Base-by-base conservation (phyloP, 345 rosid genomes). In the Salix suchowensis region DNA sequence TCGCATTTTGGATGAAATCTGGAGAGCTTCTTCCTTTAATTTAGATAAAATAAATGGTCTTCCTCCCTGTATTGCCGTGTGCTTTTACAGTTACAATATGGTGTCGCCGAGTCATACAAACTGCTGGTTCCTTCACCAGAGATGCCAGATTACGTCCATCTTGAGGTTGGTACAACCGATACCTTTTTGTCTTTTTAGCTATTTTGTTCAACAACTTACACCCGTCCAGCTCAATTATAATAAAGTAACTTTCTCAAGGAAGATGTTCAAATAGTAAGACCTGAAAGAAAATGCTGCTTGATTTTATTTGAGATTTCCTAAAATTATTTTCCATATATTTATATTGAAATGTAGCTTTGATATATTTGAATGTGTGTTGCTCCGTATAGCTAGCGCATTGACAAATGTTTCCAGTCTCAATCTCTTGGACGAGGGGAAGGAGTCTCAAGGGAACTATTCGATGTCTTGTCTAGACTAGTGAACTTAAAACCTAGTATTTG, bases 101-200 rank as follows among this genome's bases (percentile, higher is more conserved):
- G 92, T 40, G 67, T 64, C 39, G 90, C 90, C 62, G 97, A 91
- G 75, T 90, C 94, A 21, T 90, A 91, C 86, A 90, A 77, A 75
- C 77, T 91, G 67, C 72, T 73, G 61, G 85, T 91, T 65, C 86
- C 94, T 70, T 84, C 88, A 39, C 80, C 67, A 36, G 79, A 75
- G 34, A 85, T 84, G 19, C 86, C 88, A 6, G 79, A 74, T 75
- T 82, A 69, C 83, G 92, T 89, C 32, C 86, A 81, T 67, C 87
- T 90, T 69, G 88, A 90, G 94, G 94, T 86, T 65, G 65, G 68
- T 78, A 67, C 6, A 44, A 61, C 60, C 19, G 14, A 16, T 74
- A 21, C 15, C 34, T 65, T 65, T 32, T 16, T 28, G n/a, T 30
- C 40, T 34, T 67, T 52, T 16, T 23, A 10, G 62, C 50, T 34